These are phyloP conservation scores for Tuber brumale DNA, from an alignment of 495 filamentous ascomycete genomes.

Conservation along the genomic window DNA sequence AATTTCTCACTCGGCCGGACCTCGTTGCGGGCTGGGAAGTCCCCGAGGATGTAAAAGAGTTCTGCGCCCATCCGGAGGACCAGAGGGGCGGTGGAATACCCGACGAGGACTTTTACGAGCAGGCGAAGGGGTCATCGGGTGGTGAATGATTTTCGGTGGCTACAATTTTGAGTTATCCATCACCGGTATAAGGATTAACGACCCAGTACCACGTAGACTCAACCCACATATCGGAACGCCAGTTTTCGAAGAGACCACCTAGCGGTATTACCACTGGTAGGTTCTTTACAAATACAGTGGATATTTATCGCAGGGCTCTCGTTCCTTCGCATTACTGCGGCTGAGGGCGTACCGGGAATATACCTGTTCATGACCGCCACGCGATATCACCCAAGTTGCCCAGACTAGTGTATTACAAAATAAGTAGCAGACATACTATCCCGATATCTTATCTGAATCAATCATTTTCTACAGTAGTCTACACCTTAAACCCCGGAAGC, in stretches of 20 bases:
- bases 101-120: conserved; percentile 45
- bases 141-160: neutral
- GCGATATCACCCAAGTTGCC: neutral
- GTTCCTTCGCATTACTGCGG: neutral
- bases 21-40: conserved; percentile 45
- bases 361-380: neutral
- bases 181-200: neutral
- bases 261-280: neutral
- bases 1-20: conserved; percentile 50
- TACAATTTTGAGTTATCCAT: neutral
- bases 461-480: neutral
- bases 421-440: neutral
- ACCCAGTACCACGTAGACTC: neutral
- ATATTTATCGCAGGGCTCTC: neutral
- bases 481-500: neutral
- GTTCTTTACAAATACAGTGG: neutral
- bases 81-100: conserved; percentile 47
- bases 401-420: neutral
- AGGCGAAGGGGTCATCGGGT: neutral
- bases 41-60: conserved; percentile 45
- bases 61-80: conserved; percentile 46
- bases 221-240: neutral
- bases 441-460: neutral
- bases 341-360: neutral
- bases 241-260: neutral